phyloP scores from a whole-genome alignment of 208 protist species.

The Porcisia hertigi region DNA sequence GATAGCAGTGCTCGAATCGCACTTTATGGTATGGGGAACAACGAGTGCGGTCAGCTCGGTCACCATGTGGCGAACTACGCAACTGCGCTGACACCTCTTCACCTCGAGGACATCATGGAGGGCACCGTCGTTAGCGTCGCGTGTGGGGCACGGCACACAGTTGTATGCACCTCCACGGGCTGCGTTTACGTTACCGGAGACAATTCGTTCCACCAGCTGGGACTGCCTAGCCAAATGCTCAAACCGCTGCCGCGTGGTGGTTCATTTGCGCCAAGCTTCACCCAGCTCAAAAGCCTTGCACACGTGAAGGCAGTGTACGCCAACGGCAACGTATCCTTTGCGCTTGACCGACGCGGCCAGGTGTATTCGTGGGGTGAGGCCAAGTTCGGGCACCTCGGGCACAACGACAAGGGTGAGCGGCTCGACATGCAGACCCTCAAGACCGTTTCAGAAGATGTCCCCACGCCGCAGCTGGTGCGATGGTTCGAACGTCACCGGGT shows the following conservation, averaged over 20 bases:
- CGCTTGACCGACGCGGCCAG: slow-evolving; percentile 51
- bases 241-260: slow-evolving; percentile 20
- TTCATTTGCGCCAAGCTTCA: slow-evolving; percentile 38
- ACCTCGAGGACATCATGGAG: slow-evolving; percentile 51
- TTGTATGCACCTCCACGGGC: slow-evolving; percentile 60
- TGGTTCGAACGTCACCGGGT: slow-evolving; percentile 81
- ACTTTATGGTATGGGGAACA: slow-evolving; percentile 77
- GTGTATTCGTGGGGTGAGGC: slow-evolving; percentile 81
- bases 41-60: slow-evolving; percentile 75
- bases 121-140: slow-evolving; percentile 50
- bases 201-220: slow-evolving; percentile 75
- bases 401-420: slow-evolving; percentile 65
- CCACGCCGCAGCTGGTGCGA: slow-evolving; percentile 45
- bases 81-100: slow-evolving; percentile 56
- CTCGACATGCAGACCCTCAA: slow-evolving; percentile 62
- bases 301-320: slow-evolving; percentile 67
- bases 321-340: slow-evolving; percentile 65
- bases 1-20: neutral
- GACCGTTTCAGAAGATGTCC: slow-evolving; percentile 49
- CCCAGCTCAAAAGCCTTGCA: slow-evolving; percentile 47
- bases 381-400: slow-evolving; percentile 72
- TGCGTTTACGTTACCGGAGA: slow-evolving; percentile 74
- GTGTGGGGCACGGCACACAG: slow-evolving; percentile 66
- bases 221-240: slow-evolving; percentile 37
- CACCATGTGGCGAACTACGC: slow-evolving; percentile 62